Evolutionary conservation across 176 grass and related monocot genomes (phyloP).

Genomic region (Saccharum spontaneum): DNA sequence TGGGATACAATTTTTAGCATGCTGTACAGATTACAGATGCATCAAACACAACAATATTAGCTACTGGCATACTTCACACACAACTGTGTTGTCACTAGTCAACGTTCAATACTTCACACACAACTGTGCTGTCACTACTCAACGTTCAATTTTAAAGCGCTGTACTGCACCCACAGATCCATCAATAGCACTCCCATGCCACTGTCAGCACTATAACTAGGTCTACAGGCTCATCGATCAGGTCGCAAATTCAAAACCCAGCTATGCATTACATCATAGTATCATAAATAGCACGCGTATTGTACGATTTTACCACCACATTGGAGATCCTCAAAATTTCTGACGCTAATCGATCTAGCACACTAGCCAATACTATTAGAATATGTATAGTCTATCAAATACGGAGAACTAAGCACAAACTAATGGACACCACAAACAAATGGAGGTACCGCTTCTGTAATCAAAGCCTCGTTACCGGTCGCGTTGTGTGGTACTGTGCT

Average conservation of each 20-base stretch:
- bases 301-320: neutral
- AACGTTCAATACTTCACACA: neutral
- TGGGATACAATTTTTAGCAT: neutral
- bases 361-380: neutral
- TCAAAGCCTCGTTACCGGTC: too few relatives aligned
- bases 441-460: too few relatives aligned
- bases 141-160: neutral
- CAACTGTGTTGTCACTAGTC: neutral
- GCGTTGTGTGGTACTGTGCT: neutral
- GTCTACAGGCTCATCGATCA: neutral
- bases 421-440: too few relatives aligned
- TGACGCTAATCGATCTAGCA: neutral
- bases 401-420: too few relatives aligned
- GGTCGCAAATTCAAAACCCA: neutral
- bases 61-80: neutral
- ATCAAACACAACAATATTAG: neutral
- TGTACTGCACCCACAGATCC: neutral
- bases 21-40: neutral
- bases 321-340: neutral
- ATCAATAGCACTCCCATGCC: too few relatives aligned
- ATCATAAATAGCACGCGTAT: neutral
- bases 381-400: too few relatives aligned
- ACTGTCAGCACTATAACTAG: constrained; percentile 1
- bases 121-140: neutral
- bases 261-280: neutral